phyloP scores from a whole-genome alignment of 306 rosid genomes.

The Vigna reflexopilosa region DNA sequence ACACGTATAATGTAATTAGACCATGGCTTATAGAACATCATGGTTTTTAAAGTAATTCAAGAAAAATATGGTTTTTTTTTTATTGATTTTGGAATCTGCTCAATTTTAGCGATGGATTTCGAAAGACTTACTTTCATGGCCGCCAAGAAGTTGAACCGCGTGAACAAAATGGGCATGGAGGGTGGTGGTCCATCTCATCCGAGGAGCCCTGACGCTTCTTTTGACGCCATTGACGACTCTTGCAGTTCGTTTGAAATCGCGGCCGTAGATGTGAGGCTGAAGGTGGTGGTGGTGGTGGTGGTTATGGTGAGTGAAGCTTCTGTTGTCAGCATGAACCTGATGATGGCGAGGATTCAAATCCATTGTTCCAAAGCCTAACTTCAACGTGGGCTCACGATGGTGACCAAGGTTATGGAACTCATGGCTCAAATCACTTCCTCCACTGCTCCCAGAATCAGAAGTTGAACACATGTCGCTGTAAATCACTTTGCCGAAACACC shows the following conservation, averaged over 20 bases:
- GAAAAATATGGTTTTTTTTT: neutral
- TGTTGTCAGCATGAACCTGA: conserved; percentile 43
- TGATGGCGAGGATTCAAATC: conserved; percentile 43
- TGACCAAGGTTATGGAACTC: conserved; percentile 47
- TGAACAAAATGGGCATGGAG: conserved; percentile 99
- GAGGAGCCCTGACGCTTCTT: conserved; percentile 89
- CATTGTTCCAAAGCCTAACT: conserved; percentile 60
- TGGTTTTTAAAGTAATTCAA: neutral
- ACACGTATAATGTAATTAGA: conserved; percentile 1
- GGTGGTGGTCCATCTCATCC: conserved; percentile 98
- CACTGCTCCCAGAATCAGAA: conserved; percentile 77
- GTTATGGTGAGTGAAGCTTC: conserved; percentile 39
- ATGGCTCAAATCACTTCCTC: conserved; percentile 77
- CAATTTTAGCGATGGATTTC: neutral
- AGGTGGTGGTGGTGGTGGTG: conserved; percentile 34
- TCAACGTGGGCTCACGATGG: conserved; percentile 58
- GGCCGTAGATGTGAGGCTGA: conserved; percentile 72
- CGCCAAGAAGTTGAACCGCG: conserved; percentile 98
- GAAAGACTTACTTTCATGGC: conserved; percentile 80
- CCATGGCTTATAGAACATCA: neutral
- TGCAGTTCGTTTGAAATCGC: conserved; percentile 68
- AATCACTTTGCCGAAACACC: conserved; percentile 33
- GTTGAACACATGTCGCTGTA: conserved; percentile 61
- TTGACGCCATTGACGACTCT: conserved; percentile 59
- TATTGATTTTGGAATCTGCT: neutral